A percentile compares a stretch with the other conserved stretches of the same genome.
Evolutionary conservation across 371 early-diverging fungal genomes (phyloP).

Genomic region (Mortierella sp.): DNA sequence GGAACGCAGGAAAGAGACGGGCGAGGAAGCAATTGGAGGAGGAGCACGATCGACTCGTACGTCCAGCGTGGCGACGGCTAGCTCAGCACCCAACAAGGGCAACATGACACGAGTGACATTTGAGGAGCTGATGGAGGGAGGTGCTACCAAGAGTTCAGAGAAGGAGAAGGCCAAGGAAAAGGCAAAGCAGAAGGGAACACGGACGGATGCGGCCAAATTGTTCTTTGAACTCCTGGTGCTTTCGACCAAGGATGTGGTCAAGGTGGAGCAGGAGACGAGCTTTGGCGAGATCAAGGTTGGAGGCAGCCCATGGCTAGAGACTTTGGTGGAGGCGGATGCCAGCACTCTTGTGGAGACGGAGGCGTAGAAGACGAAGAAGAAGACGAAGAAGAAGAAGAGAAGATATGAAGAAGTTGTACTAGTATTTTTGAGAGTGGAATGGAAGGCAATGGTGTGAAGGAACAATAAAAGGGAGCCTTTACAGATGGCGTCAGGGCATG

Average conservation of each 20-base stretch:
- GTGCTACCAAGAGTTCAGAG: no score
- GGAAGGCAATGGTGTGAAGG: no score
- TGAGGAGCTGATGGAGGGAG: constrained; percentile 39
- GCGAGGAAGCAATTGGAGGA: not conserved
- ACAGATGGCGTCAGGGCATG: no score
- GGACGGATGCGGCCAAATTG: constrained; percentile 80
- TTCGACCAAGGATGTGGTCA: constrained; percentile 85
- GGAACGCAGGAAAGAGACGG: constrained; percentile 8
- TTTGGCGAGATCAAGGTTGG: constrained; percentile 86
- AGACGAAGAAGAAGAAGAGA: no score
- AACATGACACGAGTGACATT: constrained; percentile 32
- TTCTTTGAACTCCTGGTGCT: constrained; percentile 95
- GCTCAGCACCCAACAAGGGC: constrained; percentile 30
- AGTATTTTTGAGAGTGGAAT: no score
- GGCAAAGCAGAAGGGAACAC: constrained; percentile 36
- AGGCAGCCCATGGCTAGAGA: constrained; percentile 49
- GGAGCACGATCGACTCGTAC: constrained; percentile 31
- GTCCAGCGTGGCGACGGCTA: constrained; percentile 32
- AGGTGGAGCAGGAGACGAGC: constrained; percentile 82
- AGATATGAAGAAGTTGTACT: no score
- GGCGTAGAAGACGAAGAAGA: not conserved
- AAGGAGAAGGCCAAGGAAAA: constrained; percentile 6
- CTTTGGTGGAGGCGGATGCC: constrained; percentile 42
- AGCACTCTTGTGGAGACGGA: constrained; percentile 11
- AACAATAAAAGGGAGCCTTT: no score